Conservation (phyloP, 129 eudicot genomes). For the Flaveria brownii region DNA sequence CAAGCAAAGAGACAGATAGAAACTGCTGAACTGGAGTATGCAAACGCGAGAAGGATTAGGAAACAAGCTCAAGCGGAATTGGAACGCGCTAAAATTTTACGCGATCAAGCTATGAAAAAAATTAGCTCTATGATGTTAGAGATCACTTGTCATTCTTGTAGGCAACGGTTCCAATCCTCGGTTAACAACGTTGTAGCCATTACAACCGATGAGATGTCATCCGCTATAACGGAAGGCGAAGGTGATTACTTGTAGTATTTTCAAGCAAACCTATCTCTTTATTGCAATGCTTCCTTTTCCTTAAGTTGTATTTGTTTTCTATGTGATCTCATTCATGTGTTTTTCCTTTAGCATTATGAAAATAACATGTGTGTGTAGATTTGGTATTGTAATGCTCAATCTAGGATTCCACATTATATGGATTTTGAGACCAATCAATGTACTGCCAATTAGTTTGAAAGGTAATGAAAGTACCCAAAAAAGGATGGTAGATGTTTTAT, state of each 20-base stretch:
- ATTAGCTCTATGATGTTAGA: constrained; percentile 54
- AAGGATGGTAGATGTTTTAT: constrained; percentile 16
- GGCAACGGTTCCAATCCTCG: constrained; percentile 47
- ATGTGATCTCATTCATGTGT: constrained; percentile 27
- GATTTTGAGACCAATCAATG: constrained; percentile 18
- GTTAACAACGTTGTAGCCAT: constrained; percentile 18
- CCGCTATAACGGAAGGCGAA: constrained; percentile 44
- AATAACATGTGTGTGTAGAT: constrained; percentile 29
- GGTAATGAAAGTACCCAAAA: neutral
- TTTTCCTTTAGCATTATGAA: constrained; percentile 7
- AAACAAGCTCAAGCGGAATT: constrained; percentile 77
- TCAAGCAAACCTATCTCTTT: neutral
- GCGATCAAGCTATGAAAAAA: constrained; percentile 58
- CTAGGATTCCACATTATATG: constrained; percentile 14
- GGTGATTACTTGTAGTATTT: constrained; percentile 25
- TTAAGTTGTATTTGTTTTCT: constrained; percentile 32
- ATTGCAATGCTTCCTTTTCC: constrained; percentile 1
- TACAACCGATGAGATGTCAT: constrained; percentile 41
- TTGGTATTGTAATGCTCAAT: constrained; percentile 26
- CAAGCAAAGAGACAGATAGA: constrained; percentile 73
- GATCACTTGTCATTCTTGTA: constrained; percentile 80
- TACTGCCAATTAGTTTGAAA: constrained; percentile 7
- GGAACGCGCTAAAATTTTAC: constrained; percentile 56
- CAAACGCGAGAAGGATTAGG: constrained; percentile 72
- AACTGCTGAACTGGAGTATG: constrained; percentile 71